Evolutionary conservation across 2,329 filamentous ascomycete species (phyloP).

Genomic region (Scopulariopsis brevicaulis): DNA sequence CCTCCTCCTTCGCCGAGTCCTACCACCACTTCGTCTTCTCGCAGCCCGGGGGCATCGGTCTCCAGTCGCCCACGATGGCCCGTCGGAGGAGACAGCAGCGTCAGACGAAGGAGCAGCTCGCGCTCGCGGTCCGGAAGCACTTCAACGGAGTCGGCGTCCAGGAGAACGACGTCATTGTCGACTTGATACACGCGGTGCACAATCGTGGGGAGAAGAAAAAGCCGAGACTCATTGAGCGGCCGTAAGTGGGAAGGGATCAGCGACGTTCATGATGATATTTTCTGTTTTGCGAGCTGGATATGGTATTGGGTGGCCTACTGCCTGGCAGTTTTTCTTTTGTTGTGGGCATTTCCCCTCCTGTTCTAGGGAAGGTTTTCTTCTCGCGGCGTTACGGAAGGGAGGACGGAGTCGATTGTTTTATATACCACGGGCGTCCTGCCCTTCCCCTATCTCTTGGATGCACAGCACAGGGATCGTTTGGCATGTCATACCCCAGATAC

Average conservation of each 20-base stretch:
- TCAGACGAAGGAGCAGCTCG: constrained; percentile 62
- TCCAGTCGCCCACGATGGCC: constrained; percentile 67
- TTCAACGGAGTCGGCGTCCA: constrained; percentile 71
- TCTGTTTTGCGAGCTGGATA: not conserved
- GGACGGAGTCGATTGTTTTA: not conserved
- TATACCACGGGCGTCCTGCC: not conserved
- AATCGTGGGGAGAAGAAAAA: constrained; percentile 13
- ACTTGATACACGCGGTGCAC: constrained; percentile 60
- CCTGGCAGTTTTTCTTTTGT: not conserved
- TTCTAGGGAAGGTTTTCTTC: not conserved
- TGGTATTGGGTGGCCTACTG: not conserved
- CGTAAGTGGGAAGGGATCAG: constrained; percentile 4
- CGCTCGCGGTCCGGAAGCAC: constrained; percentile 64
- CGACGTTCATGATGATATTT: not conserved
- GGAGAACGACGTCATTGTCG: constrained; percentile 75
- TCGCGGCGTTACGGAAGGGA: not conserved
- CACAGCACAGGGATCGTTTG: not conserved
- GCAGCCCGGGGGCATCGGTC: constrained; percentile 52
- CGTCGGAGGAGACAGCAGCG: constrained; percentile 37
- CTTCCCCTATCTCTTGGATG: not conserved
- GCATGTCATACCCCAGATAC: not conserved
- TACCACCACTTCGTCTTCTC: constrained; percentile 52
- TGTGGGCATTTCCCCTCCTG: not conserved
- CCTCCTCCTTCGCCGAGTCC: constrained; percentile 55
- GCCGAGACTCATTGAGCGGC: constrained; percentile 3